Base-by-base conservation (phyloP, 805 yeast species). In the Candida ponderosae region DNA sequence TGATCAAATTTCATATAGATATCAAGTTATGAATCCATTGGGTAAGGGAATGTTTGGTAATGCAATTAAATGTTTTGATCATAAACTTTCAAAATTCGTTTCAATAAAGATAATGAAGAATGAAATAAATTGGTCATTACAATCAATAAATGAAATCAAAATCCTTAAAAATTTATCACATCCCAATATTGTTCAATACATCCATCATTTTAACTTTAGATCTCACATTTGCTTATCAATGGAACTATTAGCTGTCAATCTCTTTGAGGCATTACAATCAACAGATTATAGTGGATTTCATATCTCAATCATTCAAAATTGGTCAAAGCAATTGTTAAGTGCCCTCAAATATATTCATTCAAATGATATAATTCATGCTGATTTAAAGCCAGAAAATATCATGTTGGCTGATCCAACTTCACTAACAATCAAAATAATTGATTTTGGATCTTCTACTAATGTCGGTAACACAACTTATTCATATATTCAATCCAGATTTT, bases 21-120 rank as follows among this genome's bases (percentile, higher is more conserved):
- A 80, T 51, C 78, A 82, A 45, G 75, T 85, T 4, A 36, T 72
- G 17, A 56, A 65, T 2, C 56, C 65, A 1, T 65, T 86, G 10
- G 96, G 96, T 0, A 74, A 71, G 35, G 96, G 96, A 7, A 77
- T 89, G 31, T 86, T 86, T 63, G 96, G 96, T 0, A 76, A 75
- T 36, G 96, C 87, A 2, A 62, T 82, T 6, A 66, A 72, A 39
- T 81, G 88, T 42, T 54, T 60, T 18, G 95, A 87, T 59, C 83
- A 81, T 51, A 79, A 79, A 50, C 59, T 59, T 5, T 68, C 74
- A 6, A 60, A 60, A 19, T 38, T 65, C 10, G 81, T 79, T n/a
- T 94, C 95, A 0, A 65, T 87, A 17, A 86, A 86, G 50, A 73
- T 86, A 27, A 79, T 87, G 44, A 78, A 82, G 40, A 83, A 81